Evolutionary conservation across 371 early-diverging fungal species (phyloP).

Genomic region (Capniomyces stellatus): DNA sequence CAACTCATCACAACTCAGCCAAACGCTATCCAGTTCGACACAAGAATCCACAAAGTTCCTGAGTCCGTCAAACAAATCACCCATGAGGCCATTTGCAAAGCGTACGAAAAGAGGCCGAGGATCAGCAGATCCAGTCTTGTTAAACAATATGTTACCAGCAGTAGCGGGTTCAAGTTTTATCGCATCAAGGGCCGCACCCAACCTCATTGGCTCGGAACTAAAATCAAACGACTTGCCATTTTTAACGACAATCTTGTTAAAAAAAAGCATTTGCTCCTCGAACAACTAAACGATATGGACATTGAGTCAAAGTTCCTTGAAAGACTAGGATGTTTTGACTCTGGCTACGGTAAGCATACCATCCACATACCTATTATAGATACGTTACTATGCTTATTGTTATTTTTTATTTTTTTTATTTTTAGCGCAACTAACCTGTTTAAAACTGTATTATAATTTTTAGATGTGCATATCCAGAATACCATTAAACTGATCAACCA

Average conservation of each 20-base stretch:
- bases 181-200: slow-evolving; percentile 18
- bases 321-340: slow-evolving; percentile 14
- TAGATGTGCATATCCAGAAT: no score
- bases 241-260: not conserved
- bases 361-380: no score
- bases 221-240: slow-evolving; percentile 8
- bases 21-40: slow-evolving; percentile 20
- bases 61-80: slow-evolving; percentile 4
- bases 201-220: slow-evolving; percentile 20
- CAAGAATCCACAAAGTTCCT: slow-evolving; percentile 11
- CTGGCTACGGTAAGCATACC: slow-evolving; percentile 13
- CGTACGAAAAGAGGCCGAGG: not conserved
- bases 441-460: no score
- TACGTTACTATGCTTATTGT: no score
- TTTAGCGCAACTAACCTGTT: no score
- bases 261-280: slow-evolving; percentile 13
- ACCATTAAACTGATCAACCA: no score
- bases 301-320: slow-evolving; percentile 21
- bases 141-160: slow-evolving; percentile 15
- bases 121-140: slow-evolving; percentile 6
- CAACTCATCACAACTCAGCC: no score
- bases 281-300: slow-evolving; percentile 11
- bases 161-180: slow-evolving; percentile 15
- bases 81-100: slow-evolving; percentile 3
- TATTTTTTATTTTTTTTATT: no score